These are phyloP conservation scores for Licmophora abbreviata DNA, from an alignment of 108 stramenopile species.

Conservation along the genomic window DNA sequence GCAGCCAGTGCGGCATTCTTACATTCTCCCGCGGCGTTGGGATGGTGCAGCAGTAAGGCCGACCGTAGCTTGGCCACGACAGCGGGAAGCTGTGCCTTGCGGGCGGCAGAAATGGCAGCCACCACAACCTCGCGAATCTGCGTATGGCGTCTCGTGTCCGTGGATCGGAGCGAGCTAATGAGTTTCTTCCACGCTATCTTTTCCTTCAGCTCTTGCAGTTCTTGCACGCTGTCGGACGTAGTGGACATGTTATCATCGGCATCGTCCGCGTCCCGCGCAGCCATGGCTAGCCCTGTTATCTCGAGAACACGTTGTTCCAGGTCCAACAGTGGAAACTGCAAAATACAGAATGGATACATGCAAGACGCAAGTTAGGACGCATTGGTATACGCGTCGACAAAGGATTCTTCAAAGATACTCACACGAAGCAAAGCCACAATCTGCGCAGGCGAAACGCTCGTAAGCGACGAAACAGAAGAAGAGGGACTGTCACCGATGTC, in stretches of 20 bases:
- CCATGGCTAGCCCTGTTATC: constrained; percentile 52
- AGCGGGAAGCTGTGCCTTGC: constrained; percentile 58
- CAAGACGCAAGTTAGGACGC: constrained; percentile 11
- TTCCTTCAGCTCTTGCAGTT: constrained; percentile 24
- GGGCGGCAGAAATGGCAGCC: constrained; percentile 67
- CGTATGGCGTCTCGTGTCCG: constrained; percentile 32
- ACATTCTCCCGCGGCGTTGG: constrained; percentile 52
- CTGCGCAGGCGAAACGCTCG: constrained; percentile 23
- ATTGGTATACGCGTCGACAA: neutral
- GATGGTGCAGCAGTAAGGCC: constrained; percentile 54
- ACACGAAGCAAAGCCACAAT: constrained; percentile 40
- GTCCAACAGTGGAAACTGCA: constrained; percentile 29
- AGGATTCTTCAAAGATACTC: constrained; percentile 11
- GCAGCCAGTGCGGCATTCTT: constrained; percentile 50
- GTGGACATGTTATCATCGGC: constrained; percentile 62
- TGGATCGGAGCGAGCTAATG: constrained; percentile 40
- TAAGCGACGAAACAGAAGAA: constrained; percentile 16
- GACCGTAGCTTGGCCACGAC: constrained; percentile 57
- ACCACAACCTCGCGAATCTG: constrained; percentile 56
- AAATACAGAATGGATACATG: constrained; percentile 6
- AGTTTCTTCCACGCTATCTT: constrained; percentile 59
- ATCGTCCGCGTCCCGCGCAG: constrained; percentile 49
- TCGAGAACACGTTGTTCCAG: constrained; percentile 41
- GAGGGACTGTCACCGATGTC: neutral
- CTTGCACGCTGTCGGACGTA: constrained; percentile 30